These are phyloP conservation scores for Venustampulla echinocandica DNA, from an alignment of 495 filamentous ascomycete species.

Conservation along the genomic window DNA sequence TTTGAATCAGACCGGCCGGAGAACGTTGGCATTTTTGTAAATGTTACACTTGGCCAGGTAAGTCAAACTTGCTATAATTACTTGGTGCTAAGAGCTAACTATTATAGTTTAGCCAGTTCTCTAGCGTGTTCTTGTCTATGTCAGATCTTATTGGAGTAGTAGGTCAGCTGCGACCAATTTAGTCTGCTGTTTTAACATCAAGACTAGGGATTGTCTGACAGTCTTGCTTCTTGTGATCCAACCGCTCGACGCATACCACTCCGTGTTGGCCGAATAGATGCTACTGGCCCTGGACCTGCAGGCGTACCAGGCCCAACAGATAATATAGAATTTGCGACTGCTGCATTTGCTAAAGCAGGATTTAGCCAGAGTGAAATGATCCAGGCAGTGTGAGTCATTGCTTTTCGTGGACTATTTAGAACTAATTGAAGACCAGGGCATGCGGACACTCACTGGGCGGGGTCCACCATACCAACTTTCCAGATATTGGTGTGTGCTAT, in stretches of 20 bases:
- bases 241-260: slow-evolving; percentile 26
- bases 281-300: slow-evolving; percentile 29
- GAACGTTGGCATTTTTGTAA: slow-evolving; percentile 34
- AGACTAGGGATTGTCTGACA: slow-evolving; percentile 21
- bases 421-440: slow-evolving; percentile 7
- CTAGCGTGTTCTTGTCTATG: slow-evolving; percentile 25
- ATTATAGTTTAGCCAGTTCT: slow-evolving; percentile 26
- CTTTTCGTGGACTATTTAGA: background rate
- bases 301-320: slow-evolving; percentile 33
- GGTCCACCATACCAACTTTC: slow-evolving; percentile 10
- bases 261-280: slow-evolving; percentile 34
- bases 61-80: background rate
- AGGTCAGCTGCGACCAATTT: background rate
- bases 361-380: slow-evolving; percentile 19
- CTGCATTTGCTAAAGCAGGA: slow-evolving; percentile 20
- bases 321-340: slow-evolving; percentile 7
- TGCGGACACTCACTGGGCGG: slow-evolving; percentile 19
- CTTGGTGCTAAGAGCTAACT: too few species aligned
- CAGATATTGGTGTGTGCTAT: slow-evolving; percentile 11
- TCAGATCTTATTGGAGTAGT: slow-evolving; percentile 30
- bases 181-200: background rate
- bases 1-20: slow-evolving; percentile 25
- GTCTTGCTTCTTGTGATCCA: slow-evolving; percentile 25
- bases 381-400: slow-evolving; percentile 9
- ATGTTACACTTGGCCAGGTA: slow-evolving; percentile 26